A percentile compares a stretch with the other conserved stretches of the same genome.
These are phyloP conservation scores for Lactifluus rugatus DNA, from an alignment of 768 basidiomycete genomes.

Conservation along the genomic window DNA sequence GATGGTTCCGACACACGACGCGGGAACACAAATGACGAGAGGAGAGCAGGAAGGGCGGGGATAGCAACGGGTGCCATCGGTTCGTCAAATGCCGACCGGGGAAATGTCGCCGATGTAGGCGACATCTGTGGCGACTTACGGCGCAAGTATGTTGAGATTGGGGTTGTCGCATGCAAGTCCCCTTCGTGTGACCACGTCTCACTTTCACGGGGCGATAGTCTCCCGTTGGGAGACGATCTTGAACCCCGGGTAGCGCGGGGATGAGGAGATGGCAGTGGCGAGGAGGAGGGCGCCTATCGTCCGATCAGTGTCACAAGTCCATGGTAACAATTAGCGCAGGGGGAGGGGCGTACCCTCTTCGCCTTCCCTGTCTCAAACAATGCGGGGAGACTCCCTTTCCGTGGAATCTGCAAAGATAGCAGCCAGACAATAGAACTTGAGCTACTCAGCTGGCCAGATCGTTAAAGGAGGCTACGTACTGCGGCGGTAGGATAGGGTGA, in stretches of 20 bases:
- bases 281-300: slow-evolving; percentile 24
- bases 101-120: slow-evolving; percentile 41
- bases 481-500: slow-evolving; percentile 27
- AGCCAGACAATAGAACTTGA: neutral
- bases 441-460: neutral
- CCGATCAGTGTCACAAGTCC: neutral
- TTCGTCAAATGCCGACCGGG: slow-evolving; percentile 24
- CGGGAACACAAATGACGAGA: slow-evolving; percentile 27
- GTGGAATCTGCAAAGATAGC: slow-evolving; percentile 21
- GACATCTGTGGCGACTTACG: slow-evolving; percentile 67
- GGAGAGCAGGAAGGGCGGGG: slow-evolving; percentile 52
- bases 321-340: neutral
- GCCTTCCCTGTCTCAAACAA: slow-evolving; percentile 22
- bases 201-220: slow-evolving; percentile 17
- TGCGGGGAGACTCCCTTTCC: slow-evolving; percentile 25
- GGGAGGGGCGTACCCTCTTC: slow-evolving; percentile 22
- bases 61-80: slow-evolving; percentile 45
- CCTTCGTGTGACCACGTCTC: slow-evolving; percentile 24
- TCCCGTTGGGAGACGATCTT: slow-evolving; percentile 7
- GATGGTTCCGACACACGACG: slow-evolving; percentile 4
- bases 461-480: slow-evolving; percentile 19
- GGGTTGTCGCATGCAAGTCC: slow-evolving; percentile 36
- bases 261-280: slow-evolving; percentile 23
- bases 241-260: slow-evolving; percentile 17
- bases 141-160: slow-evolving; percentile 73